These are phyloP conservation scores for Dothideomycetes sp. DNA, from an alignment of 2,329 filamentous ascomycete genomes.

Conservation along the genomic window DNA sequence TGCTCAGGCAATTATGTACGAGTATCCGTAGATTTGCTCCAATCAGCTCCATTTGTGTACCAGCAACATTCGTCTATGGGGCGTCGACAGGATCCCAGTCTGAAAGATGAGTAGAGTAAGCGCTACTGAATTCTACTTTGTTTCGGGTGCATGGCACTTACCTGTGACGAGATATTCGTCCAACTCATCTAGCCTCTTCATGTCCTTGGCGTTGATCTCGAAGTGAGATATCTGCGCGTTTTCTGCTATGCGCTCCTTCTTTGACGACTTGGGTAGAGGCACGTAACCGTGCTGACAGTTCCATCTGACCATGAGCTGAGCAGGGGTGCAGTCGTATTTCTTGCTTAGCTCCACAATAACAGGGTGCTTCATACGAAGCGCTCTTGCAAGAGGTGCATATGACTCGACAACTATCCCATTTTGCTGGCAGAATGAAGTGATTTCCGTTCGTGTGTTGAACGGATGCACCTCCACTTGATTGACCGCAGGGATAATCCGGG, in stretches of 20 bases:
- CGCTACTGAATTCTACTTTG: neutral
- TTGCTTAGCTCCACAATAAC: constrained; percentile 50
- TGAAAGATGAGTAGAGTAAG: constrained; percentile 9
- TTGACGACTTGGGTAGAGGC: constrained; percentile 62
- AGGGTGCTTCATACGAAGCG: constrained; percentile 57
- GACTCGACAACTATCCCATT: constrained; percentile 64
- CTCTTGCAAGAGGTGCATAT: constrained; percentile 67
- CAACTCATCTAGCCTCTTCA: constrained; percentile 50
- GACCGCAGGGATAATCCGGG: constrained; percentile 53
- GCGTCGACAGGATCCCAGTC: constrained; percentile 25
- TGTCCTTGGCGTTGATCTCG: constrained; percentile 51
- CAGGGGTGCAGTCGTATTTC: constrained; percentile 60
- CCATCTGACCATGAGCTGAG: constrained; percentile 70
- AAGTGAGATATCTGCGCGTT: constrained; percentile 54
- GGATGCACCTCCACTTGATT: constrained; percentile 77
- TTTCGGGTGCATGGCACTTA: constrained; percentile 30
- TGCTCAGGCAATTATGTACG: no score
- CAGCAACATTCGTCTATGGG: no score
- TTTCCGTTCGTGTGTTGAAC: constrained; percentile 63
- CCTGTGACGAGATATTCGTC: constrained; percentile 67
- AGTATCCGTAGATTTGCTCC: no score
- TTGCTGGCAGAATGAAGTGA: constrained; percentile 54
- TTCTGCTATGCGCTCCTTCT: constrained; percentile 49
- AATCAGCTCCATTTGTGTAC: no score
- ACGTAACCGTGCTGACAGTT: constrained; percentile 64